A percentile compares a stretch with the other conserved stretches of the same genome.
Evolutionary conservation across 805 yeast species (phyloP).

Genomic region (Debaryomyces maramus): DNA sequence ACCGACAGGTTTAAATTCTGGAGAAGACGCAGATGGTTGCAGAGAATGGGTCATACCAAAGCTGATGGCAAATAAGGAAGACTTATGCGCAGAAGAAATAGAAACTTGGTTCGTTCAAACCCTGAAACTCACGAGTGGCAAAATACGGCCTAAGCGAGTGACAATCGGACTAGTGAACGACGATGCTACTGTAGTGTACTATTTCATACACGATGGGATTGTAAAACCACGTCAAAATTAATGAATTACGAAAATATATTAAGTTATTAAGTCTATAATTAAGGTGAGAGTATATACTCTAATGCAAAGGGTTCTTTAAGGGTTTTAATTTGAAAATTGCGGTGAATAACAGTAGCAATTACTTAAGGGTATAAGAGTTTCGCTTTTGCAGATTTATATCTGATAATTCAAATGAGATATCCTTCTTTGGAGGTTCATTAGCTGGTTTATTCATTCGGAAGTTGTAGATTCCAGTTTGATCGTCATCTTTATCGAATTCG

Average conservation of each 20-base stretch:
- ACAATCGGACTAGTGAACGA: conserved; percentile 57
- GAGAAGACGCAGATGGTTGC: conserved; percentile 15
- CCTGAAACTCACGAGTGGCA: conserved; percentile 7
- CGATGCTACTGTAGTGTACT: conserved; percentile 73
- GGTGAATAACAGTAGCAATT: too few relatives aligned
- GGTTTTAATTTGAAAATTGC: too few relatives aligned
- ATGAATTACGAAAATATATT: too few relatives aligned
- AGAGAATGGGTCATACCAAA: conserved; percentile 47
- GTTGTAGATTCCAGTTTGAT: too few relatives aligned
- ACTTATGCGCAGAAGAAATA: conserved; percentile 38
- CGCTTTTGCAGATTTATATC: too few relatives aligned
- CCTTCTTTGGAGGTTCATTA: too few relatives aligned
- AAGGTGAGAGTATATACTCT: too few relatives aligned
- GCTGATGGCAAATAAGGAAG: conserved; percentile 16
- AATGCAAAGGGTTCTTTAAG: too few relatives aligned
- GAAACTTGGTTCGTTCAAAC: conserved; percentile 40
- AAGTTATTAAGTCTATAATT: too few relatives aligned
- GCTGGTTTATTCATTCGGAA: too few relatives aligned
- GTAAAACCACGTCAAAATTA: conserved; percentile 61
- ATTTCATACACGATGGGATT: conserved; percentile 64
- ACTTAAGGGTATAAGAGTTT: too few relatives aligned
- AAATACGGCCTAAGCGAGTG: conserved; percentile 42
- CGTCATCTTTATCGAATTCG: conserved; percentile 7
- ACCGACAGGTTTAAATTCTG: conserved; percentile 25
- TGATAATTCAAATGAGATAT: too few relatives aligned